A percentile compares a stretch with the other conserved stretches of the same genome.
Evolutionary conservation across 2,329 filamentous ascomycete species (phyloP).

Genomic region (Chrysoporthe cubensis): DNA sequence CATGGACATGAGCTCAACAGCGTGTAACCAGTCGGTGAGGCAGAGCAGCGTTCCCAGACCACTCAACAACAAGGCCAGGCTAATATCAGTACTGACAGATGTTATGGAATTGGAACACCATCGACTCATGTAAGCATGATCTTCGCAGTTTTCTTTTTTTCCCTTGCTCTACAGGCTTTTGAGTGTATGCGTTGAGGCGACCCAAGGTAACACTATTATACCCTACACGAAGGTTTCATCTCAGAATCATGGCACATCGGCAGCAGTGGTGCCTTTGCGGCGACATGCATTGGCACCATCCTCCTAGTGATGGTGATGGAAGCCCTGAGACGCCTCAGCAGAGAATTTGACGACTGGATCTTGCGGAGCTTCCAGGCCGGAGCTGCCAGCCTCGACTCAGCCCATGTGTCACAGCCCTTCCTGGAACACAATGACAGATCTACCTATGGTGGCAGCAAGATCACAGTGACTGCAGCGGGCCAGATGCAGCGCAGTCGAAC

Average conservation of each 20-base stretch:
- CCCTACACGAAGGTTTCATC: slow-evolving; percentile 39
- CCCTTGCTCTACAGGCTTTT: neutral
- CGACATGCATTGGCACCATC: slow-evolving; percentile 48
- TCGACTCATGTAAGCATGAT: slow-evolving; percentile 24
- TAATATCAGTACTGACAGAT: slow-evolving; percentile 13
- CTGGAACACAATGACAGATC: slow-evolving; percentile 8
- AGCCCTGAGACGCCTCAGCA: slow-evolving; percentile 45
- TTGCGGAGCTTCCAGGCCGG: slow-evolving; percentile 44
- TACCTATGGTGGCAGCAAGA: slow-evolving; percentile 27
- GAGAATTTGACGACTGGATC: slow-evolving; percentile 47
- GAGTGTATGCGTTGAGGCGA: neutral
- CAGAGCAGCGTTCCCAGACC: neutral
- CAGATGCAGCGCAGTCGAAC: neutral
- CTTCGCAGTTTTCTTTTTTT: neutral
- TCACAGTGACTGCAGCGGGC: slow-evolving; percentile 23
- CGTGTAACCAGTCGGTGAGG: slow-evolving; percentile 28
- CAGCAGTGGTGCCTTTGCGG: slow-evolving; percentile 47
- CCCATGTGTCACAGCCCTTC: neutral
- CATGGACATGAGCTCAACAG: slow-evolving; percentile 20
- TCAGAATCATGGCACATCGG: slow-evolving; percentile 45
- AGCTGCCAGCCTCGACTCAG: slow-evolving; percentile 32
- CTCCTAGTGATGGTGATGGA: slow-evolving; percentile 46
- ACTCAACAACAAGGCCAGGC: neutral
- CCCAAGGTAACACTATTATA: neutral
- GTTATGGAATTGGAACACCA: slow-evolving; percentile 30